A percentile compares a stretch with the other conserved stretches of the same genome.
Conservation (phyloP, 2,329 filamentous ascomycete genomes). For the Hypocreales sp. region DNA sequence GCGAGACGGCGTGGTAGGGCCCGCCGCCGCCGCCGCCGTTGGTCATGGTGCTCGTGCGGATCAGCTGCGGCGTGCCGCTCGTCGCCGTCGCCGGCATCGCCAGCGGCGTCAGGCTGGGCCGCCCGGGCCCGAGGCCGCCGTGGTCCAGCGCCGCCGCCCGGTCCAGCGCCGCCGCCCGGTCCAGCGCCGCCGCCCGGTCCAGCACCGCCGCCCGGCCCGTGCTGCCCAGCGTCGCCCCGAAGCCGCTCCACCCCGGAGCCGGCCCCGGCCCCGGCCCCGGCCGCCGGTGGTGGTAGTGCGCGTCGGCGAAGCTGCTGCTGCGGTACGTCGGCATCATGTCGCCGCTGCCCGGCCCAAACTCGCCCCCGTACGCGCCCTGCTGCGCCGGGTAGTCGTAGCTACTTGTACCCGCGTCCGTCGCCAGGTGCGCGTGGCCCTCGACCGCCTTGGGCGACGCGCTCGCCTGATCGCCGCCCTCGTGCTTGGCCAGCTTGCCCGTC, state of each 20-base stretch:
- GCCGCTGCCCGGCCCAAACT: slow-evolving; percentile 25
- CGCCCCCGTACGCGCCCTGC: slow-evolving; percentile 20
- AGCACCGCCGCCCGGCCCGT: slow-evolving; percentile 20
- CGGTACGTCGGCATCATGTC: slow-evolving; percentile 42
- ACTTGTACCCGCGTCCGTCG: slow-evolving; percentile 25
- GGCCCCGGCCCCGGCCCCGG: too few relatives aligned
- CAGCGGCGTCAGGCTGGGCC: slow-evolving; percentile 31
- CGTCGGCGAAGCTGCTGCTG: slow-evolving; percentile 33
- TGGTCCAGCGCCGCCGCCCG: slow-evolving; percentile 23
- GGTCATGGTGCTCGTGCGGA: slow-evolving; percentile 39
- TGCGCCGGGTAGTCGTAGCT: slow-evolving; percentile 30
- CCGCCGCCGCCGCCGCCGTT: slow-evolving; percentile 19
- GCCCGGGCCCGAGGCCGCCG: slow-evolving; percentile 20
- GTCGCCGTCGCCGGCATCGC: slow-evolving; percentile 26
- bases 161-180: slow-evolving; percentile 19
- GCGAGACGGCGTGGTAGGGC: slow-evolving; percentile 61
- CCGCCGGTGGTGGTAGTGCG: slow-evolving; percentile 26
- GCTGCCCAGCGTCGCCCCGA: slow-evolving; percentile 23
- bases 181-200: slow-evolving; percentile 20
- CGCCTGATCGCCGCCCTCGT: slow-evolving; percentile 22
- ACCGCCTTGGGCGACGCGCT: slow-evolving; percentile 26
- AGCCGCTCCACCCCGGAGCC: slow-evolving; percentile 28
- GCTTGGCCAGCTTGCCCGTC: slow-evolving; percentile 18
- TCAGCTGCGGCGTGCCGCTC: slow-evolving; percentile 27
- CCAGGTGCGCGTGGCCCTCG: slow-evolving; percentile 17